These are phyloP conservation scores for Ophiostoma angusticollis DNA, from an alignment of 2,329 filamentous ascomycete genomes.

Conservation along the genomic window DNA sequence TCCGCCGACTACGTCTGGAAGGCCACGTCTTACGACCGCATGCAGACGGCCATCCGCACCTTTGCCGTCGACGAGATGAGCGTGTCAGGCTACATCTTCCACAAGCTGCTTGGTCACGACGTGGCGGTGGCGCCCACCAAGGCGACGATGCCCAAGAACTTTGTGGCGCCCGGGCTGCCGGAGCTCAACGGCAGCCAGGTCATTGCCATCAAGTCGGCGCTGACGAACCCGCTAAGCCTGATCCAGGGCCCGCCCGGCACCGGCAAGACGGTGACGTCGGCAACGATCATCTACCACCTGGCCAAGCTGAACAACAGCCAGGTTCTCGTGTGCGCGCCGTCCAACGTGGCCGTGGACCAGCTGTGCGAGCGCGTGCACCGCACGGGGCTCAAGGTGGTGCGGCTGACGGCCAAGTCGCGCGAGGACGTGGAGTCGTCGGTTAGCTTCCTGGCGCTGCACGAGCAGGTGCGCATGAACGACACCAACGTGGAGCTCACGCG, in stretches of 20 bases:
- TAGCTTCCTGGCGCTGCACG: conserved; percentile 85
- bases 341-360: conserved; percentile 96
- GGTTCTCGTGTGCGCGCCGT: conserved; percentile 91
- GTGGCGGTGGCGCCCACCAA: conserved; percentile 93
- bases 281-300: conserved; percentile 95
- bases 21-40: conserved; percentile 95
- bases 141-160: conserved; percentile 89
- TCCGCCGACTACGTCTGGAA: conserved; percentile 99
- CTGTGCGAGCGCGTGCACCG: conserved; percentile 93
- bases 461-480: conserved; percentile 96
- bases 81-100: conserved; percentile 97
- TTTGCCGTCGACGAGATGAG: conserved; percentile 97
- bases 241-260: conserved; percentile 96
- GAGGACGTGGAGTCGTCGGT: conserved; percentile 99
- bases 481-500: conserved; percentile 89
- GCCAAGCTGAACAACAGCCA: conserved; percentile 91
- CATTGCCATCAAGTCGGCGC: conserved; percentile 86
- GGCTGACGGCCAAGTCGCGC: conserved; percentile 94
- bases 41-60: conserved; percentile 98
- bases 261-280: conserved; percentile 96
- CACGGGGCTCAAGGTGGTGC: conserved; percentile 90
- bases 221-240: conserved; percentile 85
- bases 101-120: conserved; percentile 88
- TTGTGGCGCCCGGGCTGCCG: conserved; percentile 84
- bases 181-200: conserved; percentile 95